These are phyloP conservation scores for Aspergillus tanneri DNA, from an alignment of 2,329 filamentous ascomycete genomes.

Conservation along the genomic window DNA sequence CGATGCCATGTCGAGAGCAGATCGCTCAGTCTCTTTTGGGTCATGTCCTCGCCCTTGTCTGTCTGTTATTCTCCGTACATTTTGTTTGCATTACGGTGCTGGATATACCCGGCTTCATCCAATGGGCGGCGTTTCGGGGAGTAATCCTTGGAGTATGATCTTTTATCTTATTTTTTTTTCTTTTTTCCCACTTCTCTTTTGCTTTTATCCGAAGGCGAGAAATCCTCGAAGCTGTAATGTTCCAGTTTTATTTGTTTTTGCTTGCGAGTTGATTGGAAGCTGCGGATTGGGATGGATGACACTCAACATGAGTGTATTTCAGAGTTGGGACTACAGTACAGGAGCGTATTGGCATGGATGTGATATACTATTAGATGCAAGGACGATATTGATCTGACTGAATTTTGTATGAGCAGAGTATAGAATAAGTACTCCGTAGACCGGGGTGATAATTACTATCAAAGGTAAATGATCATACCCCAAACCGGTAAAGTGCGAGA, in stretches of 20 bases:
- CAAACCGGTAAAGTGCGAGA: too few species aligned
- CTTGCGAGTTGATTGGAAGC: neutral
- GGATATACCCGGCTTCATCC: conserved; percentile 50
- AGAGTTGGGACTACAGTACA: conserved; percentile 4
- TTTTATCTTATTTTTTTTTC: conserved; percentile 11
- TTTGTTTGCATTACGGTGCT: conserved; percentile 48
- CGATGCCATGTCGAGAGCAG: conserved; percentile 2
- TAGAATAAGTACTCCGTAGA: neutral
- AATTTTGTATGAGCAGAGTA: neutral
- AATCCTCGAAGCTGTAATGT: conserved; percentile 14
- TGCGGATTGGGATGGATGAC: neutral
- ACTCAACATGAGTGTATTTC: too few species aligned
- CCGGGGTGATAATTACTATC: too few species aligned
- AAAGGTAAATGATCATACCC: too few species aligned
- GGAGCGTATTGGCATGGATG: conserved; percentile 4
- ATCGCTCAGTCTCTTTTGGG: conserved; percentile 8
- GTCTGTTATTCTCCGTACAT: conserved; percentile 36
- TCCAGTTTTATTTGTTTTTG: conserved; percentile 2
- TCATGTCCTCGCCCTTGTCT: conserved; percentile 14
- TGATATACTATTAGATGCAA: conserved; percentile 9
- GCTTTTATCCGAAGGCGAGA: conserved; percentile 4
- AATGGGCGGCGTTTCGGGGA: conserved; percentile 40
- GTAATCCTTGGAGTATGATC: neutral
- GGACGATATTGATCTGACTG: neutral
- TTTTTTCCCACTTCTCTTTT: conserved; percentile 9